Evolutionary conservation across 768 basidiomycete species (phyloP).

Genomic region (Glaciozyma martinii): DNA sequence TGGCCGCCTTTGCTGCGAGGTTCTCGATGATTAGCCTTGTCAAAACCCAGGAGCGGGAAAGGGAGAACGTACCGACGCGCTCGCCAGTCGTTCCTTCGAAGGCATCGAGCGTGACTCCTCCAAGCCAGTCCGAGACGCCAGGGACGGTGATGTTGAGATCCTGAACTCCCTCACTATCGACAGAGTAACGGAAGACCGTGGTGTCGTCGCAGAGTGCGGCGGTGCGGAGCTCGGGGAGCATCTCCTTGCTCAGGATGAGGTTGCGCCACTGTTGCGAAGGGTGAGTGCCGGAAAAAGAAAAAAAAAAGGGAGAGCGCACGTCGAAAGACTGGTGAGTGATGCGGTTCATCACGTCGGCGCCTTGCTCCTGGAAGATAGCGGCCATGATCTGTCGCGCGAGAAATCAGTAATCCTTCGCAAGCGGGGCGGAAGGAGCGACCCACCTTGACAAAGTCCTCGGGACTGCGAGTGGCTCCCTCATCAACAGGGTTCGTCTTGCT

Average conservation of each 20-base stretch:
- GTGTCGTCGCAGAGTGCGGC: slow-evolving; percentile 10
- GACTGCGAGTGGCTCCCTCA: slow-evolving; percentile 6
- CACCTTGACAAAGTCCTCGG: slow-evolving; percentile 21
- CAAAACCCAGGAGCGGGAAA: slow-evolving; percentile 11
- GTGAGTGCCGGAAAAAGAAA: neutral
- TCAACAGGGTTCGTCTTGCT: slow-evolving; percentile 13
- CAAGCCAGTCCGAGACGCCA: too few relatives aligned
- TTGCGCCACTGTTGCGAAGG: neutral
- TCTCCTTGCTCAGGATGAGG: slow-evolving; percentile 5
- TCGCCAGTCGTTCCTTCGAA: neutral
- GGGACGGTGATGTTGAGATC: too few relatives aligned
- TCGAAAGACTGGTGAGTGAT: slow-evolving; percentile 28
- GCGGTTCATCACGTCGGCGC: neutral
- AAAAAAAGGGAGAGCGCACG: neutral
- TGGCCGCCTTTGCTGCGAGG: slow-evolving; percentile 9
- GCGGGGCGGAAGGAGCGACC: neutral
- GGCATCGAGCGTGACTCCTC: too few relatives aligned
- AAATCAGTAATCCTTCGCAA: slow-evolving; percentile 1
- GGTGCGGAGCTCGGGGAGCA: slow-evolving; percentile 13
- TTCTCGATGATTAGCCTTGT: slow-evolving; percentile 8
- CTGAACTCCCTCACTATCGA: neutral
- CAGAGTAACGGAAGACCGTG: neutral
- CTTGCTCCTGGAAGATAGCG: neutral
- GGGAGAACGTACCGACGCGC: neutral
- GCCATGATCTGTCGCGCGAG: neutral